Evolutionary conservation across 176 grass and related monocot species (phyloP).

Genomic region (Triticum urartu): DNA sequence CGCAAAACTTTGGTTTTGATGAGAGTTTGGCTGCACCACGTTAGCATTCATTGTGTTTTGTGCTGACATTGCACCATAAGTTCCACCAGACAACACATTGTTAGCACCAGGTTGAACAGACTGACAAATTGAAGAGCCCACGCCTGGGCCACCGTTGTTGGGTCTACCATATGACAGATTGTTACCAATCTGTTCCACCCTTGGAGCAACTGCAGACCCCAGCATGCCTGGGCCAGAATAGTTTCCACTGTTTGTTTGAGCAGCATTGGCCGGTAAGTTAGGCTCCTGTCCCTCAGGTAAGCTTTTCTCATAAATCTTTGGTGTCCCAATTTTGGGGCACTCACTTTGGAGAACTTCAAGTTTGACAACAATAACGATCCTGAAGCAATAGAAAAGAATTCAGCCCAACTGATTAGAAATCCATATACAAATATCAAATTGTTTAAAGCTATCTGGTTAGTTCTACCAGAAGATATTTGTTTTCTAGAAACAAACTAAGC

Average conservation of each 20-base stretch:
- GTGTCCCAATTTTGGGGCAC: slow-evolving; percentile 48
- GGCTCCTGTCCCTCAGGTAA: slow-evolving; percentile 7
- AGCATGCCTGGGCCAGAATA: slow-evolving; percentile 20
- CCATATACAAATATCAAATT: background rate
- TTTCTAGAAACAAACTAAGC: background rate
- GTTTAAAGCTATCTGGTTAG: background rate
- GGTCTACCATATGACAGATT: slow-evolving; percentile 44
- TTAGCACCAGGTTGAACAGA: slow-evolving; percentile 35
- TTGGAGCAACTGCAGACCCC: slow-evolving; percentile 38
- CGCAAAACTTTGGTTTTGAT: slow-evolving; percentile 64
- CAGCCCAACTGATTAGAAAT: background rate
- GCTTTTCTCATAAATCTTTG: slow-evolving; percentile 43
- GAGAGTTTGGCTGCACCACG: slow-evolving; percentile 29
- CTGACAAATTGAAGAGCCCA: slow-evolving; percentile 14
- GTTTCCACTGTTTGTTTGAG: slow-evolving; percentile 39
- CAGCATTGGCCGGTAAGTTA: slow-evolving; percentile 27
- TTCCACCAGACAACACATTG: slow-evolving; percentile 35
- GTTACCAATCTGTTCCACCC: slow-evolving; percentile 25
- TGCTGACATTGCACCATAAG: slow-evolving; percentile 23
- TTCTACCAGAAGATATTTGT: background rate
- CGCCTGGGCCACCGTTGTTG: slow-evolving; percentile 30
- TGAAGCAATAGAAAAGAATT: slow-evolving; percentile 36
- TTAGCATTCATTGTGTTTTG: slow-evolving; percentile 23
- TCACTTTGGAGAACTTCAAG: slow-evolving; percentile 59
- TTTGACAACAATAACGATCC: slow-evolving; percentile 76